Base-by-base conservation (phyloP, 1,139 yeast species). In the Hyphopichia khmerensis region DNA sequence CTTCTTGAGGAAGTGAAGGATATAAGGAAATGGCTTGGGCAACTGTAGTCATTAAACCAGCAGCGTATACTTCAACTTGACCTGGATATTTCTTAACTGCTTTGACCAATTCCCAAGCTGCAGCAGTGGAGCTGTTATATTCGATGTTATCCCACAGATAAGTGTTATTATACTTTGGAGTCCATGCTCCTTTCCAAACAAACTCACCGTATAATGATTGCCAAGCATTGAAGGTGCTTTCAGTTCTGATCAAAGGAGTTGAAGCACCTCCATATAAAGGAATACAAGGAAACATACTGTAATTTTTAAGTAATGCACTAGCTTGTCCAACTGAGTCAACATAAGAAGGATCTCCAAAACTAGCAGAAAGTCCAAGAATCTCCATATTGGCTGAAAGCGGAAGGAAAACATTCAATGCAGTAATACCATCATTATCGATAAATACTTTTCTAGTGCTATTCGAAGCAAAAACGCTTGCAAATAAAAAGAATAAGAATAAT, bases 151-250 rank as follows among this genome's bases (percentile, higher is more conserved):
- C 56, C 65, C 65, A 62, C 26, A 53, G 42, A 49, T 64, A 65
- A 2, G 50, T 3, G 44, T 67, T 67, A 24, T 42, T 50, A 43
- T 68, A 68, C 15, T 23, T 34, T n/a, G 63, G 53, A 23, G 60
- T 53, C 53, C 55, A 68, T 15, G 64, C 72, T 46, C 75, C 75
- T 54, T 69, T 62, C 75, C 75, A 69, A n/a, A 64, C 69, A 7
- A 68, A 57, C 6, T 53, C 57, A 17, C 75, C 75, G 44, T 57
- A 68, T 36, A 69, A 50, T 5, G 52, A 50, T 52, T 65, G 64
- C 71, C 73, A 68, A 6, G 48, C 40, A 35, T 67, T 64, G 59
- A 69, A 69, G 23, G 72, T 66, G 15, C 67, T 64, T 41, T 65
- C 55, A 17, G 67, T 67, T 54, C 72, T 59, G 37, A 69, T 40